Conservation (phyloP, 495 filamentous ascomycete species). For the Diplogelasinospora grovesii region DNA sequence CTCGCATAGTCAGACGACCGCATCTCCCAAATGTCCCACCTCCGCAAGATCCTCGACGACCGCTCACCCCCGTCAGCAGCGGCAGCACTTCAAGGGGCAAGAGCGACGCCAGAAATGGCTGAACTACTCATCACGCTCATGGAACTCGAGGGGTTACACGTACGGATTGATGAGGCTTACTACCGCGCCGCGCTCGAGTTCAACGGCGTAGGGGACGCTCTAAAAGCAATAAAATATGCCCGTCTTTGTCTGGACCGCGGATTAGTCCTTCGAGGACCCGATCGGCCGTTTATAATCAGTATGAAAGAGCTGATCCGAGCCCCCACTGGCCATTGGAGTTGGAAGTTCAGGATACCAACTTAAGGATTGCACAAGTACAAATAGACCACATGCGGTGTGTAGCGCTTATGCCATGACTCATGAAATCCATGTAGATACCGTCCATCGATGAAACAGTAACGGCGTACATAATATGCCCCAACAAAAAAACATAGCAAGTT, state of each 20-base stretch:
- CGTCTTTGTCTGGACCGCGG: constrained; percentile 21
- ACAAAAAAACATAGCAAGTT: too few species aligned
- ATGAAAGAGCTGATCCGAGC: constrained; percentile 23
- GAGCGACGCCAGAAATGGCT: constrained; percentile 24
- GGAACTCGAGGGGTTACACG: constrained; percentile 25
- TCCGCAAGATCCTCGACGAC: constrained; percentile 27
- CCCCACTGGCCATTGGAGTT: constrained; percentile 23
- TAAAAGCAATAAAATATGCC: constrained; percentile 20
- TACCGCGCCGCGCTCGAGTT: constrained; percentile 31
- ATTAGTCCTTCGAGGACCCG: constrained; percentile 18
- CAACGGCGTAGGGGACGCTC: constrained; percentile 25
- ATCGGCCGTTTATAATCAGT: constrained; percentile 24
- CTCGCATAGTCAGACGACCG: constrained; percentile 26
- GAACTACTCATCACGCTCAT: constrained; percentile 27
- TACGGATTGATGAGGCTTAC: constrained; percentile 29
- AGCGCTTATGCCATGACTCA: too few species aligned
- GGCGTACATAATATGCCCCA: too few species aligned
- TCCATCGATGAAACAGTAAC: too few species aligned
- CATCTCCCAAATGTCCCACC: constrained; percentile 15
- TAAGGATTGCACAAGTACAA: too few species aligned
- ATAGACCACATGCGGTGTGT: too few species aligned
- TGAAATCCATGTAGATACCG: too few species aligned
- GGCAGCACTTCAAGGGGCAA: too few species aligned
- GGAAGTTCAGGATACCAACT: constrained; percentile 26
- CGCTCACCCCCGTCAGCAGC: constrained; percentile 18